Evolutionary conservation across 805 yeast species (phyloP), one percentile per base, ranked within the genome.

Genomic region (Candida endomychidarum): DNA sequence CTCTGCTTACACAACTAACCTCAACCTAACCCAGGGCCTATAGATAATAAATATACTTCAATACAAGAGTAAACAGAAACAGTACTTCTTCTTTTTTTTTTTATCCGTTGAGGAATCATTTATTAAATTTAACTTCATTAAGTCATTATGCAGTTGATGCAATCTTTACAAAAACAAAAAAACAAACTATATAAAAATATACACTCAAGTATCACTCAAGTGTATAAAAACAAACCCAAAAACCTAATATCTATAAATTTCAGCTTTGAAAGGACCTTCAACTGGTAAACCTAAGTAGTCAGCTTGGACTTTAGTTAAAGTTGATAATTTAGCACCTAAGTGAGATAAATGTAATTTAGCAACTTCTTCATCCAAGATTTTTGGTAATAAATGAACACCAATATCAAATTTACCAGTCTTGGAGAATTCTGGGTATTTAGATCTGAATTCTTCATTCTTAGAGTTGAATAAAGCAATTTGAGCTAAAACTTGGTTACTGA

Each of bases 401-500:
- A 86, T 72, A 52, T 77, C 80, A 74, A 89, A 93, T 60, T 90
- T 84, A 65, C 95, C 96, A 54, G 93, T 79, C 78, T 86, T 86
- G 67, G 86, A 78, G 70, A 93, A 91, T 79, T 91, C 98, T 50
- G 87, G 83, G 73, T 71, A 83, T 67, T 82, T 69, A 51, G 77
- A 58, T 73, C 86, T 84, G 87, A 93, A 91, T 50, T 64, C 80
- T 46, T 67, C 73, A 75, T 91, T 89, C 50, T 83, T 62, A 60
- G 95, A 81, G 72, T 89, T 91, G 95, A 77, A 91, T 67, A 90
- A 77, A 60, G 97, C 98, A 63, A 90, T 91, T 78, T 91, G 99
- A 58, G 99, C 99, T 67, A 91, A 80, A 52, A 91, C 98, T 79
- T 91, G 99, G 86, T 91, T 91, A 60, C 97, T 87, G 95, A 91